Conservation (phyloP, 768 basidiomycete species). For the Russula sp. region DNA sequence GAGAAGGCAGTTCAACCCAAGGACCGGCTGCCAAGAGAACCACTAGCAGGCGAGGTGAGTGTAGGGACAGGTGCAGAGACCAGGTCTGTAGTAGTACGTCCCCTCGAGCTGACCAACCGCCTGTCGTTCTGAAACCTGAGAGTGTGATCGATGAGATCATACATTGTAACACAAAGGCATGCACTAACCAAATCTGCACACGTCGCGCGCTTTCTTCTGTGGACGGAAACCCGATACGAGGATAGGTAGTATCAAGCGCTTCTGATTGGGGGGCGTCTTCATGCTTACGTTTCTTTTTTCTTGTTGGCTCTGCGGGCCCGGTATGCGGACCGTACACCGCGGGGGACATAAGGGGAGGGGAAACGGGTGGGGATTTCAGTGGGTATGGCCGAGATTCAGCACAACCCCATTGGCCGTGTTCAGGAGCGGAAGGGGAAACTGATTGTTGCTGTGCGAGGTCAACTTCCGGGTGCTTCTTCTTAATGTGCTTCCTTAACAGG, state of each 20-base stretch:
- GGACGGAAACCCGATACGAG: not conserved
- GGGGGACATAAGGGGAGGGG: not conserved
- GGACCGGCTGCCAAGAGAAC: not conserved
- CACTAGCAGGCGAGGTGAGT: not conserved
- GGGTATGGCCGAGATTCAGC: not conserved
- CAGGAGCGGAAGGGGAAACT: not conserved
- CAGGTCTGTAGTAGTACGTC: not conserved
- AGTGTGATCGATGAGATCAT: not conserved
- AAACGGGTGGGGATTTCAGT: not conserved
- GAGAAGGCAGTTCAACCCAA: not conserved
- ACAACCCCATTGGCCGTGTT: not conserved
- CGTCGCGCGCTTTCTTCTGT: not conserved
- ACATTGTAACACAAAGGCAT: not conserved
- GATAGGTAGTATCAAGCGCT: no score
- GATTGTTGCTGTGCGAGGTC: not conserved
- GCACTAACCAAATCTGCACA: not conserved
- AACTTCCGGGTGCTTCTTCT: not conserved
- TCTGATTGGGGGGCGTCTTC: no score
- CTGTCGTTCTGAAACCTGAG: not conserved
- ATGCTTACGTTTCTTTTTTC: no score
- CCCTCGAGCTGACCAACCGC: not conserved
- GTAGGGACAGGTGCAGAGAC: not conserved
- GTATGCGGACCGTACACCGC: not conserved
- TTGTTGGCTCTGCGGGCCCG: not conserved
- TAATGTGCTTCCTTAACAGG: not conserved